phyloP scores from a whole-genome alignment of 208 protist species.

The Trypanosomatidae sp. region DNA sequence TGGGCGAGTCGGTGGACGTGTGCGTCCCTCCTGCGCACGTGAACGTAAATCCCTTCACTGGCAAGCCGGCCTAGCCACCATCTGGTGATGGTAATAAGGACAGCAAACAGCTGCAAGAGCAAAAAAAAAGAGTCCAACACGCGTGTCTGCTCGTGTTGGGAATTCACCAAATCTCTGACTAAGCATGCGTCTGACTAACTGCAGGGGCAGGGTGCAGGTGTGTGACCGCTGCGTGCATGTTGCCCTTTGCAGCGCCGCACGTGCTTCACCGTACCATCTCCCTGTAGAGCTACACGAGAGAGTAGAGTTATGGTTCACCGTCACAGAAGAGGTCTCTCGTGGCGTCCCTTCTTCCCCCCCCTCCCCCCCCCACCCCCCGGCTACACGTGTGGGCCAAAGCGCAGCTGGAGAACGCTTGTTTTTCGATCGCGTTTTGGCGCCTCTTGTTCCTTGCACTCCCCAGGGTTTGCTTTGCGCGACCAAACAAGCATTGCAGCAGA shows the following conservation, averaged over 20 bases:
- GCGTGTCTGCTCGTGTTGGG: not conserved
- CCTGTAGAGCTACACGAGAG: not conserved
- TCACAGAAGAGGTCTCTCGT: not conserved
- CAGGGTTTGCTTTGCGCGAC: not conserved
- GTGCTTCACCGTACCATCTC: not conserved
- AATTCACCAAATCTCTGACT: not conserved
- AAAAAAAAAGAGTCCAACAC: not conserved
- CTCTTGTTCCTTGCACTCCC: not conserved
- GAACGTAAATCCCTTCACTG: conserved; percentile 80
- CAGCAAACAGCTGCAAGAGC: not conserved
- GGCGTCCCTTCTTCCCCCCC: not conserved
- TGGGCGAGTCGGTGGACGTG: conserved; percentile 75
- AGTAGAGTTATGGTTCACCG: not conserved
- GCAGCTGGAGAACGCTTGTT: not conserved
- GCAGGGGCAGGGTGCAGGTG: not conserved
- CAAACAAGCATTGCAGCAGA: not conserved
- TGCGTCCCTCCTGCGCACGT: conserved; percentile 78
- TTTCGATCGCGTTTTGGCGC: too few species aligned
- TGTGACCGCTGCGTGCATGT: not conserved
- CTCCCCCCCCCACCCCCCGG: not conserved
- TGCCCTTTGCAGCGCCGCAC: not conserved
- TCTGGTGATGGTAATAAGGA: not conserved
- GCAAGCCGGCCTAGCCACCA: conserved; percentile 27
- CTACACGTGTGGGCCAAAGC: not conserved
- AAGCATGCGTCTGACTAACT: not conserved